Base-by-base conservation (phyloP, 108 stramenopile species). In the Cyclostephanos invisitatus region DNA sequence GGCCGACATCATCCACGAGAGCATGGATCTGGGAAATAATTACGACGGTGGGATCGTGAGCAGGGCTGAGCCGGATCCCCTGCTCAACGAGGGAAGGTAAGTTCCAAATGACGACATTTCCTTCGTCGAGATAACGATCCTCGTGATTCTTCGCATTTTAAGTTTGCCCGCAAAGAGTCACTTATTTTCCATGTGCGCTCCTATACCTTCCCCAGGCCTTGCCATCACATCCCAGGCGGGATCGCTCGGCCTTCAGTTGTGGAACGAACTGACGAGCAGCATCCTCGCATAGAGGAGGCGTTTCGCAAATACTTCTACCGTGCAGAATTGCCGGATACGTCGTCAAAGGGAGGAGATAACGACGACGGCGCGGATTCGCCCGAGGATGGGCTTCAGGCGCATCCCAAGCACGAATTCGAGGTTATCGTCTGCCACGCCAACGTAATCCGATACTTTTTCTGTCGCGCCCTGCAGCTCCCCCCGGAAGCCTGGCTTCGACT, bases 351-450 rank as follows among this genome's bases (percentile, higher is more conserved):
- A 24, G 67, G 55, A 55, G 69, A 75, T 14, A 10, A 58, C 42
- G 54, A 67, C 20, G 32, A 29, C 18, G 71, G 35, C 28, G 15
- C 29, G 15, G 65, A 70, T 28, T 8, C 21, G 15, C 53, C 53
- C 36, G 54, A 70, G 10, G 25, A 32, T 0, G 24, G 56, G 12
- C 67, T 62, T 10, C 66, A 72, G 24, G 69, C 65, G 25, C 29
- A 75, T 44, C 74, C 86, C 12, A 69, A 80, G 20, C 93, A 97
- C 71, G 92, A 96, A 72, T 96, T 94, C 75, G 94, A 95, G 75
- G 88, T 97, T 55, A 88, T 97, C 48, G 93, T 97, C 10, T 93
- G 97, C 60, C 97, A 97, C 64, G 97, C 89, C 67, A 97, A 96
- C 64, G 95, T 97, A n/a, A 97, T 97, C 82, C 92, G 97, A 9